Base-by-base conservation (phyloP, 2,329 filamentous ascomycete genomes). In the Colletotrichum musae region DNA sequence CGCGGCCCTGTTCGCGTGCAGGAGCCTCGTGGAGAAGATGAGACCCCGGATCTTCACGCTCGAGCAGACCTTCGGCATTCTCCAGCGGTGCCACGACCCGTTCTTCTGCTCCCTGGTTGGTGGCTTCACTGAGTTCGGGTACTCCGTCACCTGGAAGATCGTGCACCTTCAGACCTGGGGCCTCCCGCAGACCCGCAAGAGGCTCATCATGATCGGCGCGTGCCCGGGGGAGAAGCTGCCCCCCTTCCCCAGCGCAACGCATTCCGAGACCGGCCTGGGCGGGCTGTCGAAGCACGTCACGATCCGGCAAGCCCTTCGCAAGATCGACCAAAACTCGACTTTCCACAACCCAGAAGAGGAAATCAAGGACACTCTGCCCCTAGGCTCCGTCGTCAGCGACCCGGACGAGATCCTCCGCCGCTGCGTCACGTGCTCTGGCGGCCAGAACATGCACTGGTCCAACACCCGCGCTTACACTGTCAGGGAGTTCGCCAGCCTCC, bases 11-110 rank as follows among this genome's bases (percentile, higher is more conserved):
- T 88, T 86, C 70, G 81, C 84, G 0, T 88, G 88, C 59, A 80
- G 83, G 1, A 78, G 86, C 4, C 77, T 94, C 0, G 80, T 95
- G 0, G 79, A 85, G 5, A 86, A 86, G 43, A 77, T 86, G 0
- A 86, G 85, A 0, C 93, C 94, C 0, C 85, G 94, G 0, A 75
- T 96, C 0, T 87, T 93, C 2, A 97, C 93, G 0, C 81, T 97
- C 0, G 94, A 97, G 74, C 92, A 97, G 75, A 95, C 94, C 0
- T 90, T 89, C 60, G 93, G 93, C 0, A 85, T 97, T 1, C 77
- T 87, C 0, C 82, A 84, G 24, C 0, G 7, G 6, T 60, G 43
- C 16, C 79, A 86, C 0, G 78, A 83, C 0, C 89, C 91, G 63
- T 90, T 87, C 60, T 91, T 94, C 54, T 82, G 86, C 47, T 80